Conservation (phyloP, 2,329 filamentous ascomycete genomes). For the Talaromyces sp. region DNA sequence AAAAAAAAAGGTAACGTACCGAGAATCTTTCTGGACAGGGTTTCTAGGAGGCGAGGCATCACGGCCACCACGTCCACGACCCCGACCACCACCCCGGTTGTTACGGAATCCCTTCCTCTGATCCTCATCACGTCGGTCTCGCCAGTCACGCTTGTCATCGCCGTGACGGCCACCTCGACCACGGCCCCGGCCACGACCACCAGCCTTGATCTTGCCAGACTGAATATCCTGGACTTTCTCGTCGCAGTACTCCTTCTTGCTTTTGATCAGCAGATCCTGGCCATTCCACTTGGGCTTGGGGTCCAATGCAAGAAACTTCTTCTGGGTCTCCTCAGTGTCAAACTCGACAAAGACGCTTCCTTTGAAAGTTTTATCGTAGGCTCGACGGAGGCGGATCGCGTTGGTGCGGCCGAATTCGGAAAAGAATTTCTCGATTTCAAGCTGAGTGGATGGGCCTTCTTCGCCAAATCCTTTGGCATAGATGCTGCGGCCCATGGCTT, state of each 20-base stretch:
- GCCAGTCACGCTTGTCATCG: constrained; percentile 38
- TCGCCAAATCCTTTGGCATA: constrained; percentile 94
- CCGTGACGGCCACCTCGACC: neutral
- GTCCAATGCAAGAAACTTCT: constrained; percentile 75
- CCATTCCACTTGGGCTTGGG: constrained; percentile 81
- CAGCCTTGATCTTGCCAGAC: constrained; percentile 62
- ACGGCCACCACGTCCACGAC: neutral
- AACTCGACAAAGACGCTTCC: constrained; percentile 97
- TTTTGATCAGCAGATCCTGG: constrained; percentile 73
- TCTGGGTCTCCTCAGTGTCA: constrained; percentile 67
- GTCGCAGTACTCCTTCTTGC: constrained; percentile 82
- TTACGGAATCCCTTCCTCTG: constrained; percentile 38
- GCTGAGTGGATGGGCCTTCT: constrained; percentile 78
- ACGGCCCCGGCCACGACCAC: constrained; percentile 4
- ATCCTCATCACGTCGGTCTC: constrained; percentile 41
- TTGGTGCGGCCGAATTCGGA: constrained; percentile 72
- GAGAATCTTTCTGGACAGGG: constrained; percentile 37
- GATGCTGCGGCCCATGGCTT: constrained; percentile 68
- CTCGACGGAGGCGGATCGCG: constrained; percentile 80
- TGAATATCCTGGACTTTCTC: constrained; percentile 70
- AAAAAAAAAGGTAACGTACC: constrained; percentile 25
- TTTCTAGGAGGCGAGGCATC: constrained; percentile 13
- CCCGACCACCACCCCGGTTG: constrained; percentile 24
- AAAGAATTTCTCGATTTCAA: constrained; percentile 93
- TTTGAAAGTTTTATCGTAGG: constrained; percentile 74